Evolutionary conservation across 441 rosid genomes (phyloP), one percentile per base, ranked within the genome.

Genomic region (Croton setiger): DNA sequence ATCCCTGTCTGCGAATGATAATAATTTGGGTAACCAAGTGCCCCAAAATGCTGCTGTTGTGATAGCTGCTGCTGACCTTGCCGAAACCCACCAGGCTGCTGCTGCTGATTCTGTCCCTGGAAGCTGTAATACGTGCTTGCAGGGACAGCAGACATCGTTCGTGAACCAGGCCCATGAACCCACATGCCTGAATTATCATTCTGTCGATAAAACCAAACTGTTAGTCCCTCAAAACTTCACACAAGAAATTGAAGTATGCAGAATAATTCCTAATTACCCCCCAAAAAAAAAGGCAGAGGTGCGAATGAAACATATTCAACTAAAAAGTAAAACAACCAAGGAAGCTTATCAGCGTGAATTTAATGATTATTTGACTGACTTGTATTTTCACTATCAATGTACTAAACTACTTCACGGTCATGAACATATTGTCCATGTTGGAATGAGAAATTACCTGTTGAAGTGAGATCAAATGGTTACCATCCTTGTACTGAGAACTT

Each of bases 31-130:
- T 95, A 90, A 51, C 96, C 94, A 51, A 75, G 90, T 12, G 83
- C 79, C 20, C 94, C 91, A 12, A 84, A 86, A 64, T 90, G 97
- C 81, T 92, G 97, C 31, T 27, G 31, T 27, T 27, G 31, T 27
- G 31, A 27, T 18, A 92, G 81, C 18, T 85, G 86, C 74, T 89
- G 98, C 68, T 89, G 98, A 53, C 85, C 96, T 81, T 94, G 98
- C 10, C 99, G 87, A 75, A 84, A 86, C 39, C 83, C 91, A 49
- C 75, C 87, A 54, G 89, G 85, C 75, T 90, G 98, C 75, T 94
- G 97, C 75, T 90, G 98, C 75, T 94, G 97, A 70, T 82, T 88
- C 79, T 90, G 98, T 63, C 93, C 97, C 83, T 90, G 98, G 79
- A 88, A 89, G 88, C 83, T 84, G 89, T 86, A 89, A 80, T 92